Percentiles rank a stretch among this genome's conserved stretches.
These are phyloP conservation scores for Collybia sordida DNA, from an alignment of 768 basidiomycete species.

Conservation along the genomic window DNA sequence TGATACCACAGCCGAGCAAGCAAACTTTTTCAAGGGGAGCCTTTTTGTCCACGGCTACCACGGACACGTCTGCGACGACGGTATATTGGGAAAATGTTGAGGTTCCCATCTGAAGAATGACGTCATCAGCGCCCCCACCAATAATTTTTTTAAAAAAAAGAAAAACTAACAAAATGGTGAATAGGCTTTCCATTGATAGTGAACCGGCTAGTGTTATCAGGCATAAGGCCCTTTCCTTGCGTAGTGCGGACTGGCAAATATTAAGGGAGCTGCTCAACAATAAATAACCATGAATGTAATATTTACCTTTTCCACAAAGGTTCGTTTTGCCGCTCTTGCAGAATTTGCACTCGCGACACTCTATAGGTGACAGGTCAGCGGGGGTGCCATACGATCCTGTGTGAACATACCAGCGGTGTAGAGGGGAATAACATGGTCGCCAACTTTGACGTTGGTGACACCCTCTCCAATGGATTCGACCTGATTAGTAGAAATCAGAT, in stretches of 20 bases:
- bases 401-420: constrained; percentile 80
- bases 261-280: not conserved
- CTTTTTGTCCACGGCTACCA: constrained; percentile 82
- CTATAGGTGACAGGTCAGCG: constrained; percentile 33
- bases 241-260: constrained; percentile 73
- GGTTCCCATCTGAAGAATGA: constrained; percentile 82
- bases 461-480: constrained; percentile 98
- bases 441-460: constrained; percentile 73
- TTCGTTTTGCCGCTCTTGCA: constrained; percentile 99
- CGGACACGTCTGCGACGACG: constrained; percentile 95
- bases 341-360: constrained; percentile 97
- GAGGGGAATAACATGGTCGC: constrained; percentile 96
- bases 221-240: constrained; percentile 94
- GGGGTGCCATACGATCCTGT: not conserved
- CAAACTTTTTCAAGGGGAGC: constrained; percentile 97
- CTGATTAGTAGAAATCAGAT: constrained; percentile 35
- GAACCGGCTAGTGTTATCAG: constrained; percentile 87
- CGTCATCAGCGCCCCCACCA: not conserved
- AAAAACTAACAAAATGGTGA: constrained; percentile 79
- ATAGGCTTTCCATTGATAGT: constrained; percentile 83
- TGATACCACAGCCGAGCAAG: constrained; percentile 93
- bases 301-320: constrained; percentile 87
- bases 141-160: not conserved
- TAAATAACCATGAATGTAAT: not conserved
- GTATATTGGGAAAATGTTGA: constrained; percentile 99